Evolutionary conservation across 2,329 filamentous ascomycete species (phyloP), one percentile per base, ranked within the genome.

Genomic region (Pseudogymnoascus sp.): DNA sequence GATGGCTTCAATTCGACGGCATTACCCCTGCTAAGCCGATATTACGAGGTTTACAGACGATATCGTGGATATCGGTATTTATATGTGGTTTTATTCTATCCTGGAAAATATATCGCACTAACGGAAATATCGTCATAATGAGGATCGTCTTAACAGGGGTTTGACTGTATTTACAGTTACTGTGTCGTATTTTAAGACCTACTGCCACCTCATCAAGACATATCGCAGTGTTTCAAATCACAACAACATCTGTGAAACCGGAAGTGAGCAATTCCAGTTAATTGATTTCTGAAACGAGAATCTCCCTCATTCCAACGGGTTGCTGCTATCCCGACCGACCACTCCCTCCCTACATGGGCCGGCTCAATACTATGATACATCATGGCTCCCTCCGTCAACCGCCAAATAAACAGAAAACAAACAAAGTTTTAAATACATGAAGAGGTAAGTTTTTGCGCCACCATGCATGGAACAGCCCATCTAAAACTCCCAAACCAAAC

Each of bases 341-440:
- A 55, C 43, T 28, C 14, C 14, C 14, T 23, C 12, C 35, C 12
- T n/a, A 33, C 25, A 55, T 33, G 49, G 49, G 4, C 12, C n/a
- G 6, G n/a, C 28, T 18, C 28, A 55, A 55, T 21, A 33, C n/a
- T 55, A 55, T 55, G 49, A 55, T 55, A 55, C 49, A 55, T 18
- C n/a, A 18, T 33, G 49, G 49, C 25, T 55, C 28, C 28, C 25
- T 55, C 28, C 28, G 9, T 33, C 49, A 33, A n/a, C 49, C 28
- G 33, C 49, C 49, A 14, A 33, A 55, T 25, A 55, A 55, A 52
- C 25, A 21, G 28, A 55, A 55, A 55, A 33, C 49, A 55, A 55
- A 55, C 49, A 55, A 55, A 55, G 49, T 33, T 55, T 55, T 55
- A 33, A 18, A 55, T 55, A 55, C 49, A 55, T 55, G 49, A 55